Evolutionary conservation across 2,329 filamentous ascomycete species (phyloP).

Genomic region (Trichoderma afroharzianum): DNA sequence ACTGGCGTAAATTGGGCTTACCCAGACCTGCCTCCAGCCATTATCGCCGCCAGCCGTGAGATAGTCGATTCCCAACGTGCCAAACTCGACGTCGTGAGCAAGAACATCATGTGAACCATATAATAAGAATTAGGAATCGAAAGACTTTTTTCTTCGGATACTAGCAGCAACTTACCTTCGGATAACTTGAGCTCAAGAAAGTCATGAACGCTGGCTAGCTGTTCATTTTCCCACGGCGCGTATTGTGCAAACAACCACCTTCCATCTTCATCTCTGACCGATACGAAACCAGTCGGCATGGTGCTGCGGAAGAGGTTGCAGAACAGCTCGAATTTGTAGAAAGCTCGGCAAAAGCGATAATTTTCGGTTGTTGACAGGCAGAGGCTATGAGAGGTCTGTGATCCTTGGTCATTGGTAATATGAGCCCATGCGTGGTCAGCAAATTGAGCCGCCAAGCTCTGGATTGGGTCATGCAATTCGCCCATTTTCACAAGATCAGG

Average conservation of each 20-base stretch:
- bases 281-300: not conserved
- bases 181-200: not conserved
- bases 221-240: not conserved
- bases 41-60: not conserved
- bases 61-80: not conserved
- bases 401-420: not conserved
- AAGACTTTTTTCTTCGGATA: not conserved
- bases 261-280: not conserved
- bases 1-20: not conserved
- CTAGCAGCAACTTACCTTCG: not conserved
- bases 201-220: not conserved
- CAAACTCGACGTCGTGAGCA: not conserved
- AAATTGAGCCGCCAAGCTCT: not conserved
- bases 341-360: not conserved
- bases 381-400: rapidly evolving
- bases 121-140: not conserved
- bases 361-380: not conserved
- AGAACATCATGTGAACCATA: not conserved
- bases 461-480: not conserved
- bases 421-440: not conserved
- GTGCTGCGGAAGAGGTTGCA: not conserved
- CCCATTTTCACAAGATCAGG: not conserved
- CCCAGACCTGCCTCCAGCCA: not conserved
- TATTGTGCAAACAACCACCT: not conserved
- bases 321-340: not conserved